Evolutionary conservation across 2,329 filamentous ascomycete genomes (phyloP), one percentile per base, ranked within the genome.

Genomic region (Ascochyta pisi): DNA sequence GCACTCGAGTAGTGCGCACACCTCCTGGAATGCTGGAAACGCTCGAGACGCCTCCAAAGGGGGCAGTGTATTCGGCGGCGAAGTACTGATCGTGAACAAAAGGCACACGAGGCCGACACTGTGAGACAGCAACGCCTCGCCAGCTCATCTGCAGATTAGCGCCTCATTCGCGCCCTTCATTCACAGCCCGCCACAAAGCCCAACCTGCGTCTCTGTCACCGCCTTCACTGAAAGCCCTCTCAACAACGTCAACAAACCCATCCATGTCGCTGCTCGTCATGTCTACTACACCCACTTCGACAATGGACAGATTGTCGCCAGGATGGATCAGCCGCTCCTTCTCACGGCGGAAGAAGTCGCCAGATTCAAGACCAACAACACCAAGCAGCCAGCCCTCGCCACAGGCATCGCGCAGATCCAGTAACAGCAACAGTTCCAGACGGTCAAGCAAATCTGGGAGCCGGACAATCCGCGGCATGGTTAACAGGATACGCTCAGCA

Each of bases 261-360:
- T 56, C 52, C 29, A 71, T 70, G 67, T 70, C 64, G 45, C 57
- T 70, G 8, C 54, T 71, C 45, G 49, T 69, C 51, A 70, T 71
- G 66, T 57, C 65, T 42, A 62, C 66, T 34, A 50, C 63, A 40
- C 43, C 62, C 7, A 61, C 66, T 15, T 57, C 66, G 6, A 50
- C 60, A 42, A 63, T 63, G 50, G 62, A 68, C 22, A 56, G 63
- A 44, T 51, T 66, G 27, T 66, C 62, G n/a, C 63, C 66, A 38
- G 62, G 60, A 33, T 68, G 67, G 66, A 63, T 66, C 2, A 58
- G 62, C 13, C 63, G 64, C n/a, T 58, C 62, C 4, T 47, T 62
- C 16, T 62, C 58, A 31, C 58, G 51, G 29, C 53, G 40, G 26
- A 60, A 43, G 41, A 62, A 57, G n/a, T 59, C 64, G 34, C 45